These are phyloP conservation scores for Penicillium silybi DNA, from an alignment of 495 filamentous ascomycete genomes.

Conservation along the genomic window DNA sequence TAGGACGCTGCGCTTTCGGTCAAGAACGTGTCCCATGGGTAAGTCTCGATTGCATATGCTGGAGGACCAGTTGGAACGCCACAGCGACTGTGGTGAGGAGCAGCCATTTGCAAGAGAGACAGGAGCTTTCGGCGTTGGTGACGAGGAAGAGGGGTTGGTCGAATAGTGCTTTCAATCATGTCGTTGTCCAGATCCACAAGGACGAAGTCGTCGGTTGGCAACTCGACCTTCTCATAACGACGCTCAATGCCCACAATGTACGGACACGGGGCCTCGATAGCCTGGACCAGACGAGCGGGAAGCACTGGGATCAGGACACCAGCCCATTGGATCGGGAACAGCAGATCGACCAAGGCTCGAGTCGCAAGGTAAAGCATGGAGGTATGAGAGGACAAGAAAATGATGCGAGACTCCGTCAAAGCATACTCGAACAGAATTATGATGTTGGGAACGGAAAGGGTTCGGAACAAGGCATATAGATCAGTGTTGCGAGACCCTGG, in stretches of 20 bases:
- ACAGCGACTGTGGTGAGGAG: conserved; percentile 82
- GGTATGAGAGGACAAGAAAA: conserved; percentile 91
- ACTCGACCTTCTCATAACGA: conserved; percentile 84
- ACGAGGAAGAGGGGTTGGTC: conserved; percentile 72
- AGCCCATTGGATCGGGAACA: conserved; percentile 89
- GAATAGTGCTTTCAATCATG: conserved; percentile 72
- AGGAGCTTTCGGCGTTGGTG: conserved; percentile 87
- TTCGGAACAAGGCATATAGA: conserved; percentile 88
- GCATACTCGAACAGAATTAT: conserved; percentile 91
- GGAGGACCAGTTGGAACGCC: conserved; percentile 88
- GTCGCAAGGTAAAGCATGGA: conserved; percentile 93
- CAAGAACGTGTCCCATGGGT: conserved; percentile 82
- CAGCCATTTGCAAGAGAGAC: conserved; percentile 82
- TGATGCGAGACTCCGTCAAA: conserved; percentile 90
- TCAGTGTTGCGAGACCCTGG: conserved; percentile 90
- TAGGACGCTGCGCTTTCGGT: conserved; percentile 82
- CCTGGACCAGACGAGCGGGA: conserved; percentile 80
- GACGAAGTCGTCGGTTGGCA: conserved; percentile 96
- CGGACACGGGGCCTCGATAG: conserved; percentile 90
- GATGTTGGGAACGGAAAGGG: conserved; percentile 84
- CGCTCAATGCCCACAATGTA: conserved; percentile 96
- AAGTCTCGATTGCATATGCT: conserved; percentile 86
- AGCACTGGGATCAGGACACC: conserved; percentile 92
- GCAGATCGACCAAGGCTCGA: conserved; percentile 72
- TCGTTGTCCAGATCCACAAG: conserved; percentile 91